phyloP scores from a whole-genome alignment of 2,329 filamentous ascomycete genomes.

The Aspergillus sp. region DNA sequence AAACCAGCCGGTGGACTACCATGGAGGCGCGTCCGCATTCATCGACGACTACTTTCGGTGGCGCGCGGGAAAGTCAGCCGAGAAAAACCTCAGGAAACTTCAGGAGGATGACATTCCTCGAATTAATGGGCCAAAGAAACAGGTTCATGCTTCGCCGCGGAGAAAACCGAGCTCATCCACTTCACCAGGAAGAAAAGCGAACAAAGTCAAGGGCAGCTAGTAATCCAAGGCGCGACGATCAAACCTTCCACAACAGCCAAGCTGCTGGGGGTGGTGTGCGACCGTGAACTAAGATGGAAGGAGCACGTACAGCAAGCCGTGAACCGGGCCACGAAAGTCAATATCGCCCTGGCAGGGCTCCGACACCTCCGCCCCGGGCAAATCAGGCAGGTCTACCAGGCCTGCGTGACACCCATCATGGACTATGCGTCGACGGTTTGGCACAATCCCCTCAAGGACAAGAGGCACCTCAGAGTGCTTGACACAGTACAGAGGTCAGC shows the following conservation, averaged over 20 bases:
- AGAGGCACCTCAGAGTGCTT: neutral
- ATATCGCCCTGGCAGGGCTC: conserved; percentile 18
- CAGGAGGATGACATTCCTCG: conserved; percentile 23
- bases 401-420: conserved; percentile 20
- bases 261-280: conserved; percentile 24
- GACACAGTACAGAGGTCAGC: no score
- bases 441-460: conserved; percentile 14
- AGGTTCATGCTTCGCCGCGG: conserved; percentile 26
- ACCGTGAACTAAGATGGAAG: conserved; percentile 24
- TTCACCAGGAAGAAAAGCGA: conserved; percentile 22
- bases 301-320: conserved; percentile 23
- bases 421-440: conserved; percentile 26
- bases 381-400: conserved; percentile 26
- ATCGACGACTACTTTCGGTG: conserved; percentile 29
- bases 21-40: conserved; percentile 30
- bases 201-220: conserved; percentile 14
- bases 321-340: conserved; percentile 18
- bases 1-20: conserved; percentile 20
- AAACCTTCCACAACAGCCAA: conserved; percentile 21
- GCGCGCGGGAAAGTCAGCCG: conserved; percentile 18
- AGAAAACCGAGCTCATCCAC: conserved; percentile 33
- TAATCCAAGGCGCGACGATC: conserved; percentile 17
- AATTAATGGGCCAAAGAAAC: conserved; percentile 28
- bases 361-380: conserved; percentile 21
- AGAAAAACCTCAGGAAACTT: conserved; percentile 22